Evolutionary conservation across 306 rosid genomes (phyloP), one percentile per base, ranked within the genome.

Genomic region (Cicer judaicum): DNA sequence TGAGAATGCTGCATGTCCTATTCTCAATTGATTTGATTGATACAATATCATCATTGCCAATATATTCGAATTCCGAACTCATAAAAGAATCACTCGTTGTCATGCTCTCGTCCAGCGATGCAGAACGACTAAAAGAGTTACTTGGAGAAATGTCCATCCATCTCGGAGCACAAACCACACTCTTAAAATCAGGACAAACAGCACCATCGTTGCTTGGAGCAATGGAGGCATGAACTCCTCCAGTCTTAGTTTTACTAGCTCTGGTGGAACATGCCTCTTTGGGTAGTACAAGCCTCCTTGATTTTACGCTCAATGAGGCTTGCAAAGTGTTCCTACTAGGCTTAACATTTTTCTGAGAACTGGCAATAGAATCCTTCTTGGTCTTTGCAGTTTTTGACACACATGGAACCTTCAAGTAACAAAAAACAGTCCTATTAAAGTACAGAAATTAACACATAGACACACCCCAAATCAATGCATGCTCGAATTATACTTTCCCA

Each of bases 371-470:
- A 68, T 87, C 87, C 81, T 78, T 80, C 79, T 76, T 82, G 10
- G 83, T 65, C 81, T 87, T 85, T 76, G 82, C 70, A 69, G 83
- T 40, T 75, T 76, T 85, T 50, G 87, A 81, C 70, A 39, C 36
- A 39, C 90, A 89, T 19, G 90, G 90, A 46, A 87, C 90, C 91
- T 89, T 79, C 63, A 72, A 73, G 71, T 18, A 59, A 53, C 36
- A 34, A 61, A 9, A 46, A 46, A 62, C 61, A 39, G 11, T 47
- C 8, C 6, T 16, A 54, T 74, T 64, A 44, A 68, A 72, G 47
- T 56, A 63, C 50, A 64, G 48, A 76, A 71, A 71, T 62, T 14
- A 72, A 65, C 16, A 47, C 71, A 43, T 50, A 9, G 14, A 21
- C 12, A 54, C 24, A 59, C 43, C 59, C 74, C 10, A n/a, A 10